phyloP scores from a whole-genome alignment of 495 filamentous ascomycete species.

The Tricharina praecox region DNA sequence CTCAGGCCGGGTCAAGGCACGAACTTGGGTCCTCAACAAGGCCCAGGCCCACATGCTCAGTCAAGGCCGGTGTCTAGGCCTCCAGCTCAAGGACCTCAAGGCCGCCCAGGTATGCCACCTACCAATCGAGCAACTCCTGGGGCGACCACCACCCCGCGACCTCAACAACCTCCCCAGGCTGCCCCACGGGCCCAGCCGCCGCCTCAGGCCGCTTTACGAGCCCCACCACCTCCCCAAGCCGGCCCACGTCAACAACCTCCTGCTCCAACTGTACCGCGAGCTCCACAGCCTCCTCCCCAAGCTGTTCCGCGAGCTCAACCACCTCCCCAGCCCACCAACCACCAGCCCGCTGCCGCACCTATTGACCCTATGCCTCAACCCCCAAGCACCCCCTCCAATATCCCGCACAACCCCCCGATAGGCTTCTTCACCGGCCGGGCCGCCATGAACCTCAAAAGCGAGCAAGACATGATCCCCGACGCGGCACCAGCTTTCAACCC shows the following conservation, averaged over 20 bases:
- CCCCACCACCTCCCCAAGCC: not conserved
- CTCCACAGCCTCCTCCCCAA: not conserved
- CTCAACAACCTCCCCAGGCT: not conserved
- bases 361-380: no score
- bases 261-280: no score
- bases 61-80: no score
- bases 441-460: conserved; percentile 15
- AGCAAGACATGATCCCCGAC: conserved; percentile 16
- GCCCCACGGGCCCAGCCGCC: not conserved
- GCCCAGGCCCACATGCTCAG: conserved; percentile 7
- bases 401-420: conserved; percentile 8
- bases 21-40: no score
- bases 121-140: not conserved
- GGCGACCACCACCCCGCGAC: no score
- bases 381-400: not conserved
- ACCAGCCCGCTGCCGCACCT: no score
- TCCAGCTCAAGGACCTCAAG: no score
- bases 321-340: not conserved
- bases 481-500: conserved; percentile 21
- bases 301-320: not conserved
- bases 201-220: not conserved
- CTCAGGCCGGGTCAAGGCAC: conserved; percentile 8
- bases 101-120: no score
- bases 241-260: no score
- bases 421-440: conserved; percentile 24